phyloP scores from a whole-genome alignment of 2,329 filamentous ascomycete species.

The Aspergillus luchuensis region DNA sequence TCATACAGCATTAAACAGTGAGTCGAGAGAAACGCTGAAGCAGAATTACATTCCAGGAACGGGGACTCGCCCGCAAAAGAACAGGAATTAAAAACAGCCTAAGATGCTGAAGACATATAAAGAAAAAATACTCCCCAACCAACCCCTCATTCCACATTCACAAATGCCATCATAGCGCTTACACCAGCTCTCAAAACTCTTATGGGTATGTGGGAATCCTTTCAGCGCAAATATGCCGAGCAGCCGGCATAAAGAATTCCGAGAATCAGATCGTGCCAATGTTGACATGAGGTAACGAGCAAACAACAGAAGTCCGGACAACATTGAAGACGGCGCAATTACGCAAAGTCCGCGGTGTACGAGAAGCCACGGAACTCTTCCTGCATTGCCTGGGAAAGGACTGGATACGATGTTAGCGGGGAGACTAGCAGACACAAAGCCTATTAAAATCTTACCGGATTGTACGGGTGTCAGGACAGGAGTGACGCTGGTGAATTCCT shows the following conservation, averaged over 20 bases:
- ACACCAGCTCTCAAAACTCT: constrained; percentile 29
- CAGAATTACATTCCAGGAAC: constrained; percentile 20
- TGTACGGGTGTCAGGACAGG: constrained; percentile 96
- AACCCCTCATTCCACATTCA: constrained; percentile 24
- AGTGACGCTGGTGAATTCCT: constrained; percentile 97
- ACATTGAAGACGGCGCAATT: constrained; percentile 27
- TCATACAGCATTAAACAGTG: constrained; percentile 16
- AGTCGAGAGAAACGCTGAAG: constrained; percentile 11
- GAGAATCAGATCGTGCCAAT: constrained; percentile 22
- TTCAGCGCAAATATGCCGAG: constrained; percentile 26
- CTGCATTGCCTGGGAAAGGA: constrained; percentile 97
- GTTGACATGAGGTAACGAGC: constrained; percentile 14
- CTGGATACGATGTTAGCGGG: constrained; percentile 50
- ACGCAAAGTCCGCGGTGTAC: constrained; percentile 90
- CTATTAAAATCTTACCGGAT: constrained; percentile 68
- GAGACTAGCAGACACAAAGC: not conserved
- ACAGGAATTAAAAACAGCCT: constrained; percentile 14
- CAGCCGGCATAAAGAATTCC: constrained; percentile 23
- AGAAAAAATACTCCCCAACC: constrained; percentile 16
- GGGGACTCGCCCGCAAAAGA: constrained; percentile 10
- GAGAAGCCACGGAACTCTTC: constrained; percentile 99
- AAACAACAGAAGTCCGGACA: constrained; percentile 13
- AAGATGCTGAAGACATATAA: constrained; percentile 15
- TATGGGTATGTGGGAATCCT: constrained; percentile 31
- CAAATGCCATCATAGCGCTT: constrained; percentile 17